Conservation (phyloP, 306 rosid species). For the Cucumis cinereus region DNA sequence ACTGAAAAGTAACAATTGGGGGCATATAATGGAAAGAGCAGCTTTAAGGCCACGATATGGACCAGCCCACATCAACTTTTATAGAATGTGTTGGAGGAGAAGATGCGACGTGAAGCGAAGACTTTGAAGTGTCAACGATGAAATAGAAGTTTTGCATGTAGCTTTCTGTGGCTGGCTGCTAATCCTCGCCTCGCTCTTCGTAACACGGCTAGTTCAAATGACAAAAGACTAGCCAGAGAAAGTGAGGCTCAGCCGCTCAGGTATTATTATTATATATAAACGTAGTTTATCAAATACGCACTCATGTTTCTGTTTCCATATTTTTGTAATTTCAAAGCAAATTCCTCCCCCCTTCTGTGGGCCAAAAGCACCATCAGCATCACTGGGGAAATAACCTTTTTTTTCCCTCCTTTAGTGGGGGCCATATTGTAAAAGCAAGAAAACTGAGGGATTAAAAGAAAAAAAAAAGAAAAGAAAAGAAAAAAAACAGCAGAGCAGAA, state of each 20-base stretch:
- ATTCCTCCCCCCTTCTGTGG: not conserved
- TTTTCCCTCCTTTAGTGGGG: not conserved
- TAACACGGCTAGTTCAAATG: not conserved
- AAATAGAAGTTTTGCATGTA: not conserved
- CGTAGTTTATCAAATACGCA: not conserved
- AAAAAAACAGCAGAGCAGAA: not conserved
- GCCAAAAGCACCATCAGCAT: not conserved
- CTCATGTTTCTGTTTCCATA: not conserved
- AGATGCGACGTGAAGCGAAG: not conserved
- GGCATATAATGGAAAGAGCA: not conserved
- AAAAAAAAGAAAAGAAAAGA: not conserved
- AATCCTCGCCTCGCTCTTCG: not conserved
- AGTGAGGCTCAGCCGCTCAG: slow-evolving; percentile 1
- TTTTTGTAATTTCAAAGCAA: not conserved
- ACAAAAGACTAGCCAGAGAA: not conserved
- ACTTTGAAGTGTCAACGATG: not conserved
- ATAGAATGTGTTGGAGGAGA: slow-evolving; percentile 1
- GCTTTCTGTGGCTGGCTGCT: not conserved
- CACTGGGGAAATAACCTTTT: not conserved
- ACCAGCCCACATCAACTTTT: not conserved
- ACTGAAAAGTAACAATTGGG: not conserved
- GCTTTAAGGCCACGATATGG: slow-evolving; percentile 2
- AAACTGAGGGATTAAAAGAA: not conserved
- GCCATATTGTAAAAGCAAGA: not conserved
- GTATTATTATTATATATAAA: not conserved